Evolutionary conservation across 139 green algal genomes (phyloP), one percentile per base, ranked within the genome.

Genomic region (Coelastrella sp.): DNA sequence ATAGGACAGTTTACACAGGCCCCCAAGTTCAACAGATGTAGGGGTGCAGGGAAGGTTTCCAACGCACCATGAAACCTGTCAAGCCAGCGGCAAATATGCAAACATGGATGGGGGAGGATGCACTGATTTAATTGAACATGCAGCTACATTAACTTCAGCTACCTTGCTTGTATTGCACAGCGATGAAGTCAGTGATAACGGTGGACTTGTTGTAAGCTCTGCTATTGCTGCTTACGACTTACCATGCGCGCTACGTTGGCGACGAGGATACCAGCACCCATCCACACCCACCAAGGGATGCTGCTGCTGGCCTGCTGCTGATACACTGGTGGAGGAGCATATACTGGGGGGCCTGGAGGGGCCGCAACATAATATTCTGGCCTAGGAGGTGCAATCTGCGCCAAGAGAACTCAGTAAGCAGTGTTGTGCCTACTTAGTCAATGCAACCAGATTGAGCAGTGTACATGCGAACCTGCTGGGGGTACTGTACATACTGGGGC

Each of bases 251-350:
- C 57, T 6, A 94, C 54, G 19, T 92, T 91, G 19, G 87, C 91
- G 3, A 91, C 80, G 23, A 94, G 16, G 14, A 95, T 86, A 86
- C 93, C 93, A 6, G 83, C 84, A 68, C 84, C 93, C 66, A 95
- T 75, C 84, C 84, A 94, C 57, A 95, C 92, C 93, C 93, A 95
- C 93, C 93, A 95, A 3, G 93, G 93, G 54, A 91, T 87, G 80
- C 23, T 83, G 86, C 58, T 79, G 76, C 61, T 17, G 3, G 75
- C 90, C 84, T 93, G 61, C 68, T 91, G 88, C 59, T 91, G 75
- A 79, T 90, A 90, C 22, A 90, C 58, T 60, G 76, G 91, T 4
- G 89, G 71, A 4, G 85, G 5, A 22, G 75, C 47, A 47, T 90
- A 90, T 60, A 90, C 76, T 17, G 87, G 79, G 19, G 88, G 88